phyloP scores from a whole-genome alignment of 2,329 filamentous ascomycete species.

The Ciborinia camelliae region DNA sequence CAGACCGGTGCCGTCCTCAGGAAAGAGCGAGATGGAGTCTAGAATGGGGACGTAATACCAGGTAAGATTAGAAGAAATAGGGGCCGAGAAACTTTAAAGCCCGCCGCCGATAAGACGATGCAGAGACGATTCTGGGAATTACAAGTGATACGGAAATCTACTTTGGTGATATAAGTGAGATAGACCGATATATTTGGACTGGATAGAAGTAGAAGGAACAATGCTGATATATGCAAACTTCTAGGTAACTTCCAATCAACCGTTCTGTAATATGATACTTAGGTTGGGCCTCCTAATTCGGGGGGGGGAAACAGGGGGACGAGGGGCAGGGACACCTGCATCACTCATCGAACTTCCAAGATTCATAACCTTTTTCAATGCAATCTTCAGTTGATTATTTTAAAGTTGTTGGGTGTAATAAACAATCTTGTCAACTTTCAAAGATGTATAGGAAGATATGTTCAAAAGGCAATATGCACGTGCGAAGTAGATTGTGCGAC shows the following conservation, averaged over 20 bases:
- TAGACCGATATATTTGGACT: background rate
- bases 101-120: too few relatives aligned
- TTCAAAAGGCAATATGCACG: too few relatives aligned
- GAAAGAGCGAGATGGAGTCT: too few relatives aligned
- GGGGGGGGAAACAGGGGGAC: background rate
- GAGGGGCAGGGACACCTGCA: background rate
- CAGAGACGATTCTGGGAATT: background rate
- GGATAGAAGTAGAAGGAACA: background rate
- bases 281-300: background rate
- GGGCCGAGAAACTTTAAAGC: background rate
- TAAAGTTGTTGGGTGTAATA: background rate
- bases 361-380: background rate
- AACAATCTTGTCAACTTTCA: background rate
- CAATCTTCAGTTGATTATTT: background rate
- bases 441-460: too few relatives aligned
- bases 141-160: background rate
- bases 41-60: too few relatives aligned
- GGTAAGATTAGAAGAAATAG: background rate
- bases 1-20: too few relatives aligned
- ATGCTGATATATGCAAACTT: background rate
- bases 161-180: background rate
- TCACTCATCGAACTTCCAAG: too few relatives aligned
- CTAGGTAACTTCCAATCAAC: background rate
- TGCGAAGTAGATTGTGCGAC: too few relatives aligned
- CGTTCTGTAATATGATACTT: too few relatives aligned